These are phyloP conservation scores for Talaromyces sp. DNA, from an alignment of 2,329 filamentous ascomycete species.

Conservation along the genomic window DNA sequence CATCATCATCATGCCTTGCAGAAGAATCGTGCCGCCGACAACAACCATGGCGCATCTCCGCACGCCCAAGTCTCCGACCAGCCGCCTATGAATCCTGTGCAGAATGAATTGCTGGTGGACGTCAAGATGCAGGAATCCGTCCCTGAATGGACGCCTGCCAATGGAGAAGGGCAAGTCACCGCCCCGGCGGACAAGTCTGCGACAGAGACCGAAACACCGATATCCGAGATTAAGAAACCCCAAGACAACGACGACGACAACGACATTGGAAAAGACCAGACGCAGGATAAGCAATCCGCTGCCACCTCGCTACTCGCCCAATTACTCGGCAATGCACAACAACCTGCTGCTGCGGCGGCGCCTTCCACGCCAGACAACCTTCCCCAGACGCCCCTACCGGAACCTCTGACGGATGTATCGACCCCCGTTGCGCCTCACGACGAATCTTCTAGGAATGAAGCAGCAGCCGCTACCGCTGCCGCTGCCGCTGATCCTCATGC, in stretches of 20 bases:
- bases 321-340: slow-evolving; percentile 33
- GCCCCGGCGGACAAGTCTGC: not conserved
- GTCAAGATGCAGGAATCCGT: slow-evolving; percentile 1
- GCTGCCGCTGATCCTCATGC: not conserved
- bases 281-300: slow-evolving; percentile 35
- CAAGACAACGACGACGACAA: slow-evolving; percentile 24
- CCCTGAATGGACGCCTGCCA: not conserved
- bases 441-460: slow-evolving; percentile 3
- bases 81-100: not conserved
- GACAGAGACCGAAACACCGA: not conserved
- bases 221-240: not conserved
- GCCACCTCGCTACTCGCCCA: slow-evolving; percentile 39
- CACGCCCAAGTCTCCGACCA: not conserved
- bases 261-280: slow-evolving; percentile 22
- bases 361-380: slow-evolving; percentile 14
- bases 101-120: not conserved
- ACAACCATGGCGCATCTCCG: not conserved
- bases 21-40: not conserved
- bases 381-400: slow-evolving; percentile 11
- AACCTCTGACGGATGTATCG: slow-evolving; percentile 12
- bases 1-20: not conserved
- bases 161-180: not conserved
- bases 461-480: not conserved
- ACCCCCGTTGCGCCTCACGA: slow-evolving; percentile 7
- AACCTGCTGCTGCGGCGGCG: slow-evolving; percentile 15